These are phyloP conservation scores for Capsella bursapastoris DNA, from an alignment of 345 rosid species.

Conservation along the genomic window DNA sequence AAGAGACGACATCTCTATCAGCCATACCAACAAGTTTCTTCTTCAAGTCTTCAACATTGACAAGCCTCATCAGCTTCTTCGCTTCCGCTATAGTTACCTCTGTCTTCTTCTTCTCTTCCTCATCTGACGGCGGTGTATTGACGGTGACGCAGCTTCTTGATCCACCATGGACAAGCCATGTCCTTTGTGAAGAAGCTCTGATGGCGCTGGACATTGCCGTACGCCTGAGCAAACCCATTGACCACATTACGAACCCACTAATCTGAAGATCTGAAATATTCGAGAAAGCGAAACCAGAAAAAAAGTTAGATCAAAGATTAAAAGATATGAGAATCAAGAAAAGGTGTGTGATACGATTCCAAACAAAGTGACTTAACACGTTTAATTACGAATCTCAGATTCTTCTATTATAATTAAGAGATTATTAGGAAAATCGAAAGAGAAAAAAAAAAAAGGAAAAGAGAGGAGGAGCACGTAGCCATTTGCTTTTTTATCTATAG, in stretches of 20 bases:
- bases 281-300: background rate
- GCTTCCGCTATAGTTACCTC: constrained; percentile 61
- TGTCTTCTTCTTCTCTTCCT: constrained; percentile 24
- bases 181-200: constrained; percentile 26
- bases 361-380: background rate
- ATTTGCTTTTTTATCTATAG: background rate
- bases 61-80: constrained; percentile 81
- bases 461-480: constrained; percentile 17
- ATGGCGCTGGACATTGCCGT: constrained; percentile 17
- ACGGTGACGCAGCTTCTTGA: constrained; percentile 22
- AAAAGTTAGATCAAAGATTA: constrained; percentile 8
- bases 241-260: constrained; percentile 38
- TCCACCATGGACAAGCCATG: constrained; percentile 23
- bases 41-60: constrained; percentile 81
- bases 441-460: background rate
- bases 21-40: constrained; percentile 60
- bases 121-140: background rate
- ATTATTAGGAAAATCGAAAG: background rate
- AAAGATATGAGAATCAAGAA: background rate
- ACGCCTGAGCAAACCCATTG: constrained; percentile 37
- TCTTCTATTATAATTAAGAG: background rate
- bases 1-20: constrained; percentile 69
- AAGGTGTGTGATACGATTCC: constrained; percentile 14
- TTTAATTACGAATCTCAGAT: background rate
- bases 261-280: constrained; percentile 27